Evolutionary conservation across 1,284 basidiomycete genomes (phyloP), one percentile per base, ranked within the genome.

Genomic region (Heterobasidion irregulare): DNA sequence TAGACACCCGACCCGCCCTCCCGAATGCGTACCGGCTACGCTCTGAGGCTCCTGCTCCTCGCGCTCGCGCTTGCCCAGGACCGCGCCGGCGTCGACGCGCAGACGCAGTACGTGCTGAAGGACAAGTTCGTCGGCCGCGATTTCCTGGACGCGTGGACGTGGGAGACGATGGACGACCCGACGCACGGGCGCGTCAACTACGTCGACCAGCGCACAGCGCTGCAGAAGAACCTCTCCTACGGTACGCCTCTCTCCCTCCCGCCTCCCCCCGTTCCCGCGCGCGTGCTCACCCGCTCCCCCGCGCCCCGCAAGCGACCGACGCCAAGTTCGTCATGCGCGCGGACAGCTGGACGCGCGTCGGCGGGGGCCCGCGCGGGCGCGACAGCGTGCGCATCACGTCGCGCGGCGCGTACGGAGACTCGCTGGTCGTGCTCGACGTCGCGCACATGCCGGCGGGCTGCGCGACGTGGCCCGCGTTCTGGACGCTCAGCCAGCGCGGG

Each of bases 401-500:
- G 4, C 62, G 71, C 34, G 59, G 59, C 5, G 67, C 72, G 0
- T 81, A 74, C 58, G 64, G 62, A 16, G 76, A 81, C 18, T 70
- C 74, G 7, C 56, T 82, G 32, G 61, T 75, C 19, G 68, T 83
- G 8, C 68, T 82, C 34, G 78, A 83, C 59, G 57, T 82, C 34
- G 56, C 62, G 47, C 81, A 83, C 63, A 83, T 83, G 77, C 82
- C 82, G 0, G 62, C 69, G 51, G 79, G 79, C 2, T 82, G 79
- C 55, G 68, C 64, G 6, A 80, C 78, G 12, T 86, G 84, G 84
- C 84, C 84, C 7, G 83, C 83, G 9, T 85, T 78, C 62, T 87
- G 84, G 84, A 80, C 82, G 33, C 61, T 79, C 36, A 82, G 78
- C 47, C 59, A 72, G 50, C 60, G 64, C 35, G 75, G 77, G 0